Evolutionary conservation across 2,329 filamentous ascomycete species (phyloP), one percentile per base, ranked within the genome.

Genomic region (Seiridium cupressi): DNA sequence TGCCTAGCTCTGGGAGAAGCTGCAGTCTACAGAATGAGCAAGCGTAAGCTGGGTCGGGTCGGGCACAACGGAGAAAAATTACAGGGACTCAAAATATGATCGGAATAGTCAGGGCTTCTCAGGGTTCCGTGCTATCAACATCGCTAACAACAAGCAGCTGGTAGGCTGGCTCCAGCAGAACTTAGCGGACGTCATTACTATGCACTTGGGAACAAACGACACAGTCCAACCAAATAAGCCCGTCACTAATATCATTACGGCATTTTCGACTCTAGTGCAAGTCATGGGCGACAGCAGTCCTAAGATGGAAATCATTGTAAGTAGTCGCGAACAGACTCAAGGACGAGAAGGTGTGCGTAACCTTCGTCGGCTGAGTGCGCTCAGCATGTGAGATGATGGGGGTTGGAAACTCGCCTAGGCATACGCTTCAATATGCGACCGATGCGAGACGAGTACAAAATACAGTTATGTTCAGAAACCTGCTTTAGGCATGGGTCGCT

Each of bases 171-270:
- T 80, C 49, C 65, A 75, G 67, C 64, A 42, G 11, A 79, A 77
- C 62, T 75, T 75, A 0, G 76, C 77, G 2, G 76, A 80, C 63
- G 73, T 80, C 34, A 74, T 80, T 59, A 78, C 75, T 8, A 79
- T 79, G 76, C 77, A 80, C 64, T 62, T 80, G 2, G 76, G 77
- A 18, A 79, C 77, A 47, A 79, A 79, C 62, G 77, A 79, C 55
- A 74, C 74, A 60, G 74, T 76, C 55, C 74, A 76, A 68, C 71
- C 76, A 65, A 75, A 71, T 63, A 76, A 75, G 69, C 65, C 68
- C 3, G 65, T 69, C 0, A 60, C 63, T 38, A 71, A 77, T 44
- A 77, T 79, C 58, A 72, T 78, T 32, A 67, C 71, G 9, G 76
- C 77, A 6, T 79, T 77, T 62, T 74, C 73, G 5, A 78, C 71